Evolutionary conservation across 2,329 filamentous ascomycete genomes (phyloP).

Genomic region (Apiospora sp.): DNA sequence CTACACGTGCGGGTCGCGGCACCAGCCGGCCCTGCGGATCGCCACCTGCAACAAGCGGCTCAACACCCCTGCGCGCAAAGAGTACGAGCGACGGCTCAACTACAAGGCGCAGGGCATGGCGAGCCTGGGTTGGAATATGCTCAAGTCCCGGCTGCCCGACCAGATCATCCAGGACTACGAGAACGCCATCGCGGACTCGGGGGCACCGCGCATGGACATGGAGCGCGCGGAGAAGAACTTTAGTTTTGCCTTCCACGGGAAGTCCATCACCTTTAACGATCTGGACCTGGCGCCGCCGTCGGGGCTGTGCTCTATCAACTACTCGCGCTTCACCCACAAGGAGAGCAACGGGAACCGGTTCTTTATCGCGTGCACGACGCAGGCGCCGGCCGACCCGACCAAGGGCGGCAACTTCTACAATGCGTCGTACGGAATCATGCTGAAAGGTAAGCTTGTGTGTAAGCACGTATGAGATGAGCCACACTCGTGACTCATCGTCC

Average conservation of each 20-base stretch:
- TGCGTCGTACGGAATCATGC: conserved; percentile 35
- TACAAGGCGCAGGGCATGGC: conserved; percentile 33
- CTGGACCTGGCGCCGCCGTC: conserved; percentile 33
- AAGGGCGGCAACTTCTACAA: conserved; percentile 34
- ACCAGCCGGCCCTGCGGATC: conserved; percentile 24
- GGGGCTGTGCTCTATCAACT: conserved; percentile 31
- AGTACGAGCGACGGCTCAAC: conserved; percentile 28
- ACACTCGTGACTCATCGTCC: too few species aligned
- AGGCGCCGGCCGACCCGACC: conserved; percentile 25
- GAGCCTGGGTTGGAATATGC: conserved; percentile 34
- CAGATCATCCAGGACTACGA: conserved; percentile 34
- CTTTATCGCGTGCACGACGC: conserved; percentile 29
- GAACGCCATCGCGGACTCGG: conserved; percentile 28
- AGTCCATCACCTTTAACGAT: conserved; percentile 30
- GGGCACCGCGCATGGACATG: conserved; percentile 36
- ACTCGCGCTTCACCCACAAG: conserved; percentile 32
- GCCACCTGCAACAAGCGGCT: conserved; percentile 22
- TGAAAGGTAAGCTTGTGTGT: conserved; percentile 25
- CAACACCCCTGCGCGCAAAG: conserved; percentile 23
- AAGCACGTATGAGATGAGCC: neutral
- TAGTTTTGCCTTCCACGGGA: conserved; percentile 29
- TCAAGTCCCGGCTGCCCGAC: conserved; percentile 31
- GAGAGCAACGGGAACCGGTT: conserved; percentile 34
- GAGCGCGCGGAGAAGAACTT: conserved; percentile 30
- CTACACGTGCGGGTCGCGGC: conserved; percentile 31